Conservation (phyloP, 2,329 filamentous ascomycete species). For the Hirsutella thompsonii region DNA sequence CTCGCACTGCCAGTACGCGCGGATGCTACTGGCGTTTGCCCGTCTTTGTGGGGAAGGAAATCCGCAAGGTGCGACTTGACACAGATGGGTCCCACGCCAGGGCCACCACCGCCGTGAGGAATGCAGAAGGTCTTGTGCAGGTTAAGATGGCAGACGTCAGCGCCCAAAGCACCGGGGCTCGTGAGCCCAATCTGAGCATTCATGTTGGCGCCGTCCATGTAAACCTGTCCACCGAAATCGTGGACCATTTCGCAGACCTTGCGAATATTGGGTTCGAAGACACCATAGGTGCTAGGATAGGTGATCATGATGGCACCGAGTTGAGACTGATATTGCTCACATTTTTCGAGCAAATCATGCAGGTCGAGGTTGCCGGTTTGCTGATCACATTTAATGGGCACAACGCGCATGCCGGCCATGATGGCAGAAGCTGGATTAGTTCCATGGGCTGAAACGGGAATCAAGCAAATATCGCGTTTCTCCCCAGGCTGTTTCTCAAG, state of each 20-base stretch:
- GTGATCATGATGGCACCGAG: conserved; percentile 94
- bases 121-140: conserved; percentile 99
- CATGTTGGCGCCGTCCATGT: conserved; percentile 99
- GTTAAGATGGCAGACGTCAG: conserved; percentile 94
- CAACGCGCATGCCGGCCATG: conserved; percentile 92
- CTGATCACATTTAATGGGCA: conserved; percentile 80
- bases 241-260: conserved; percentile 78
- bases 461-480: conserved; percentile 82
- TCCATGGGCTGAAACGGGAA: conserved; percentile 88
- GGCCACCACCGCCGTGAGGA: conserved; percentile 86
- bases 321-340: conserved; percentile 73
- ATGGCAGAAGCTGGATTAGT: conserved; percentile 92
- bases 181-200: conserved; percentile 95
- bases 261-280: conserved; percentile 85
- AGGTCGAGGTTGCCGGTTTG: conserved; percentile 85
- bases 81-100: conserved; percentile 86
- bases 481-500: conserved; percentile 54
- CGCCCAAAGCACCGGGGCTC: conserved; percentile 88
- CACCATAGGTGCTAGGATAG: conserved; percentile 88
- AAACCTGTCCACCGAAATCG: conserved; percentile 79
- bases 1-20: conserved; percentile 80
- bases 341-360: conserved; percentile 74
- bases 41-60: conserved; percentile 39
- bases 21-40: conserved; percentile 55
- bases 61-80: conserved; percentile 70